Evolutionary conservation across 2,329 filamentous ascomycete species (phyloP), one percentile per base, ranked within the genome.

Genomic region (Venturia aucupariae): DNA sequence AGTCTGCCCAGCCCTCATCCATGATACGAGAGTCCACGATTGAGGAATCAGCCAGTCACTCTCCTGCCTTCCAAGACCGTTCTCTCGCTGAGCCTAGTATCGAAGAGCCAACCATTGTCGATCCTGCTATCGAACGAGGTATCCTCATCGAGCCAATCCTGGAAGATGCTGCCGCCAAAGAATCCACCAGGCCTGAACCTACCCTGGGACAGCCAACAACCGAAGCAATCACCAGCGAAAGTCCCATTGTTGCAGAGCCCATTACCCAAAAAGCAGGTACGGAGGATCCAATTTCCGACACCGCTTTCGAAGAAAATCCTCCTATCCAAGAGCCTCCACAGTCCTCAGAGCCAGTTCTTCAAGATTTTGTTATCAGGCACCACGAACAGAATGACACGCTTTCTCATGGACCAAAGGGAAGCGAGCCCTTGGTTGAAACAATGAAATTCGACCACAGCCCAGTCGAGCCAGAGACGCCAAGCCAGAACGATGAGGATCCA

Each of bases 401-500:
- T 19, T 15, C 22, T 1, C 46, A 27, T 48, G 61, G 35, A 32
- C 2, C 61, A 27, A n/a, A 7, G n/a, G 42, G 6, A 19, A 27
- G 13, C 19, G 66, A 64, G 27, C 32, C 22, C 1, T 17, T 55
- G 6, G 27, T n/a, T 35, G 19, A 54, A 11, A 27, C 48, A 30
- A 30, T 24, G 15, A 7, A 54, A 17, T 15, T 32, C 10, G 48
- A 32, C 17, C 8, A 54, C 17, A 32, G 4, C 10, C 17, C 24
- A 15, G 11, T 32, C 24, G 48, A 32, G 27, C 15, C 11, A 30
- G 24, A 30, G 15, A 44, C 59, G 27, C 19, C 38, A 22, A 8
- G 1, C 4, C 38, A 42, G 60, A 46, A 44, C 19, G 39, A 57
- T 42, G 67, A 66, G 64, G 39, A 38, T 32, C 24, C 22, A 22